These are phyloP conservation scores for Ophiognomonia clavigignenti-juglandacearum DNA, from an alignment of 2,329 filamentous ascomycete species.

Conservation along the genomic window DNA sequence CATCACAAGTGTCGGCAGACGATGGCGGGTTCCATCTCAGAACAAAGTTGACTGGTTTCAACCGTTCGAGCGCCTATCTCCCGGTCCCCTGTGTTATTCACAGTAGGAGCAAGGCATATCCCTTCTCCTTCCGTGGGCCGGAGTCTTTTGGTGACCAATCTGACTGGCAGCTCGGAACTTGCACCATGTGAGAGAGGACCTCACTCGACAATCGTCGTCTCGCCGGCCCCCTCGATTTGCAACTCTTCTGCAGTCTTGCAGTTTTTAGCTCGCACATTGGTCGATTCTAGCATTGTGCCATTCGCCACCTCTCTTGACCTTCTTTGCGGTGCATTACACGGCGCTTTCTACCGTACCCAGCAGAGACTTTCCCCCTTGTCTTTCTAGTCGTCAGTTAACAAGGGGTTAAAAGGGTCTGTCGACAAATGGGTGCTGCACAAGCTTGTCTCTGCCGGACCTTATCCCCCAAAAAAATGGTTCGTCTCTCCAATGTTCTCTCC, in stretches of 20 bases:
- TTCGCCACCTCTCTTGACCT: constrained; percentile 39
- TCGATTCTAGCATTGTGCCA: constrained; percentile 31
- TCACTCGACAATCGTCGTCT: constrained; percentile 11
- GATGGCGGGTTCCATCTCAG: constrained; percentile 1
- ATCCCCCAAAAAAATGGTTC: constrained; percentile 3
- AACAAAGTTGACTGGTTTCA: constrained; percentile 3
- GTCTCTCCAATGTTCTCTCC: neutral
- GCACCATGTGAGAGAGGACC: constrained; percentile 19
- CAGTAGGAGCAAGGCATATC: constrained; percentile 32
- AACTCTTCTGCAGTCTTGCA: constrained; percentile 24
- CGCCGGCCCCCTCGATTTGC: constrained; percentile 18
- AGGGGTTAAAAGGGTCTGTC: constrained; percentile 12
- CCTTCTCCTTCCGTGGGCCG: constrained; percentile 20
- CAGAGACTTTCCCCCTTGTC: constrained; percentile 16
- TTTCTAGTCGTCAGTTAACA: constrained; percentile 18
- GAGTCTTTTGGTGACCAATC: constrained; percentile 13
- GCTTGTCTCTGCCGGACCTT: constrained; percentile 14
- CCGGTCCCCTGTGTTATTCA: constrained; percentile 15
- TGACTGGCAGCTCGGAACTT: constrained; percentile 18
- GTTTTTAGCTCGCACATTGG: constrained; percentile 31
- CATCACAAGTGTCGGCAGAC: no score
- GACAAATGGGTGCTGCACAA: constrained; percentile 14
- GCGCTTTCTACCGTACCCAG: constrained; percentile 26
- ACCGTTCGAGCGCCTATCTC: constrained; percentile 3
- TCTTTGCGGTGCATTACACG: constrained; percentile 30